Conservation (phyloP, 805 yeast species). For the Ogataea zsoltii region DNA sequence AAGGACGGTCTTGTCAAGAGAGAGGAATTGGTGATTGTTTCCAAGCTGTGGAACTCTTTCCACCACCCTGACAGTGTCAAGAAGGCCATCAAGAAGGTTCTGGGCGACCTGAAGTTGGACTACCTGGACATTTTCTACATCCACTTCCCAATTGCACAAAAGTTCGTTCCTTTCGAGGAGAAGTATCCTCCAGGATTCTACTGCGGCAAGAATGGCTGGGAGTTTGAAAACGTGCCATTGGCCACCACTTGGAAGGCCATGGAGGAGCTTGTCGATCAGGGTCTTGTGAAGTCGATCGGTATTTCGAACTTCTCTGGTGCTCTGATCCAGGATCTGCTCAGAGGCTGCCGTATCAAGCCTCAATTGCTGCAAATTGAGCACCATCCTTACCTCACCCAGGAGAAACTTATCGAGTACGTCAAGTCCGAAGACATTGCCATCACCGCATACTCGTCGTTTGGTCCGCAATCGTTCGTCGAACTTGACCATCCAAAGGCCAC, state of each 20-base stretch:
- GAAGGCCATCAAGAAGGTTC: conserved; percentile 61
- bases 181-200: conserved; percentile 79
- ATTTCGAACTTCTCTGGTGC: conserved; percentile 77
- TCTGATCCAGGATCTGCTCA: conserved; percentile 65
- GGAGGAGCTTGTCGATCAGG: conserved; percentile 60
- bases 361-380: conserved; percentile 86
- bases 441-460: conserved; percentile 82
- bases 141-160: conserved; percentile 88
- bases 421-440: conserved; percentile 60
- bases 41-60: conserved; percentile 86
- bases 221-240: conserved; percentile 66
- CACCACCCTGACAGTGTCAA: conserved; percentile 78
- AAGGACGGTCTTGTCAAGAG: conserved; percentile 70
- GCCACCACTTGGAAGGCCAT: conserved; percentile 75
- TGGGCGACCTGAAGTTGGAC: conserved; percentile 70
- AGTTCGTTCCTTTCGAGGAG: conserved; percentile 75
- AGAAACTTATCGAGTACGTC: conserved; percentile 58
- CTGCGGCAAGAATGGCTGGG: conserved; percentile 53
- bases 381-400: conserved; percentile 87
- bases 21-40: conserved; percentile 75
- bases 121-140: conserved; percentile 83
- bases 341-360: conserved; percentile 70
- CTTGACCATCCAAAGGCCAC: conserved; percentile 54
- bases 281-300: conserved; percentile 73
- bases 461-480: conserved; percentile 80